These are phyloP conservation scores for Sugiyamaella lignohabitans DNA, from an alignment of 805 yeast species.

Conservation along the genomic window DNA sequence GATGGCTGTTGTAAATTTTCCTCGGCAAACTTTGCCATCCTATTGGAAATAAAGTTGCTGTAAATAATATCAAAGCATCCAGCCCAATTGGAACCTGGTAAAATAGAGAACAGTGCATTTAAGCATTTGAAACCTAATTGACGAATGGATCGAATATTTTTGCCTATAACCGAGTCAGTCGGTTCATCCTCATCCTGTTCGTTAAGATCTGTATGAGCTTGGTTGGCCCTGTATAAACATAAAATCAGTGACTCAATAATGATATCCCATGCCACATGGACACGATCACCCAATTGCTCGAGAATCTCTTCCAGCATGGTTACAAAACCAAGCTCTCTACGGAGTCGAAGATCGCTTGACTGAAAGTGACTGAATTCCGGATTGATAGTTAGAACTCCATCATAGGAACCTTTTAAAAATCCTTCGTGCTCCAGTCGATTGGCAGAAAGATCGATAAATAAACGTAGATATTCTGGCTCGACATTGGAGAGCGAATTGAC, in stretches of 20 bases:
- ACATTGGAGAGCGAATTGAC: slow-evolving; percentile 32
- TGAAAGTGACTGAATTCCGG: background rate
- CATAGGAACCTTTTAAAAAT: slow-evolving; percentile 26
- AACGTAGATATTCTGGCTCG: slow-evolving; percentile 40
- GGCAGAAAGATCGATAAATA: slow-evolving; percentile 59
- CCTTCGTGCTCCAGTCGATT: slow-evolving; percentile 42
- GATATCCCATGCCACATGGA: slow-evolving; percentile 42
- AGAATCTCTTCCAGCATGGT: slow-evolving; percentile 53
- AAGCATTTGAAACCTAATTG: slow-evolving; percentile 57
- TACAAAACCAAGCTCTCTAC: slow-evolving; percentile 48
- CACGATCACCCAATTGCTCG: slow-evolving; percentile 52
- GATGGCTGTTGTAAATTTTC: slow-evolving; percentile 85
- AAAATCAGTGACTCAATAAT: slow-evolving; percentile 54
- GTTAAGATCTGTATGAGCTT: slow-evolving; percentile 33
- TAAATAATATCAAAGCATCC: slow-evolving; percentile 45
- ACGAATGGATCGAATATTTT: slow-evolving; percentile 9
- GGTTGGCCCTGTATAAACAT: slow-evolving; percentile 46
- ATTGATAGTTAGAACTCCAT: background rate
- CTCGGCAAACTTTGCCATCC: slow-evolving; percentile 58
- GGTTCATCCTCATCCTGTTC: background rate
- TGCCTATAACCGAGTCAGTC: background rate
- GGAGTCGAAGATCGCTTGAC: slow-evolving; percentile 7
- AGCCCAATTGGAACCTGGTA: slow-evolving; percentile 55
- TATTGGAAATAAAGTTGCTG: slow-evolving; percentile 50
- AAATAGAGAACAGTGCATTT: slow-evolving; percentile 44